Percentiles rank a stretch among this genome's conserved stretches.
phyloP scores from a whole-genome alignment of 139 green algal species.

The Axilococcus clingmanii region DNA sequence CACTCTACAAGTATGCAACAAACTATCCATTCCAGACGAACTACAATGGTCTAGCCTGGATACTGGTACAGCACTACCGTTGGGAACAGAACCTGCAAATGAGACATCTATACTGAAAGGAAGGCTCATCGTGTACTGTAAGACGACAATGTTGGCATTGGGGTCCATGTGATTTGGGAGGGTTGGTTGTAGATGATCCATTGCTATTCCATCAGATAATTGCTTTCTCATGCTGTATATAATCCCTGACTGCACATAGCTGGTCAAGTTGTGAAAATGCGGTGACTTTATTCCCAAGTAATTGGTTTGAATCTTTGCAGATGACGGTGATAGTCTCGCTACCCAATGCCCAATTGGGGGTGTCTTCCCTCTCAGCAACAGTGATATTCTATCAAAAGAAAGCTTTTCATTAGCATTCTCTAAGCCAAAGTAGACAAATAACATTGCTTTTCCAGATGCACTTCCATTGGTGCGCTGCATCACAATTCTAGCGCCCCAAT shows the following conservation, averaged over 20 bases:
- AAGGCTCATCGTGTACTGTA: conserved; percentile 50
- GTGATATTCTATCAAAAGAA: too few species aligned
- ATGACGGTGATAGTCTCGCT: too few species aligned
- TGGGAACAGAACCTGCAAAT: too few species aligned
- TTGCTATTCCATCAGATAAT: not conserved
- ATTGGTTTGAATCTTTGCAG: not conserved
- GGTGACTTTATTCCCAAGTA: conserved; percentile 12
- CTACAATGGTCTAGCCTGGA: too few species aligned
- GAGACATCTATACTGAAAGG: conserved; percentile 42
- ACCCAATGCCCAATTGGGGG: too few species aligned
- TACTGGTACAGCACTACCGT: too few species aligned
- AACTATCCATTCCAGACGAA: too few species aligned
- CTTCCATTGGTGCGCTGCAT: not conserved
- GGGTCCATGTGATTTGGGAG: conserved; percentile 43
- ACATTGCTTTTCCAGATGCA: not conserved
- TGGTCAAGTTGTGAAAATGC: conserved; percentile 55
- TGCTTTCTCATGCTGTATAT: conserved; percentile 7
- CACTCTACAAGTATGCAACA: too few species aligned
- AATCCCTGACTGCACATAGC: conserved; percentile 22
- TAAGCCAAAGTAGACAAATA: conserved; percentile 5
- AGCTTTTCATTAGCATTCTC: not conserved
- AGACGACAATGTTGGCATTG: conserved; percentile 42
- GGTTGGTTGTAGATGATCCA: conserved; percentile 4
- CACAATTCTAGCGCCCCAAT: conserved; percentile 39
- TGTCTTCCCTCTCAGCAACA: not conserved